Evolutionary conservation across 1,284 basidiomycete genomes (phyloP).

Genomic region (Ustilago bromivora): DNA sequence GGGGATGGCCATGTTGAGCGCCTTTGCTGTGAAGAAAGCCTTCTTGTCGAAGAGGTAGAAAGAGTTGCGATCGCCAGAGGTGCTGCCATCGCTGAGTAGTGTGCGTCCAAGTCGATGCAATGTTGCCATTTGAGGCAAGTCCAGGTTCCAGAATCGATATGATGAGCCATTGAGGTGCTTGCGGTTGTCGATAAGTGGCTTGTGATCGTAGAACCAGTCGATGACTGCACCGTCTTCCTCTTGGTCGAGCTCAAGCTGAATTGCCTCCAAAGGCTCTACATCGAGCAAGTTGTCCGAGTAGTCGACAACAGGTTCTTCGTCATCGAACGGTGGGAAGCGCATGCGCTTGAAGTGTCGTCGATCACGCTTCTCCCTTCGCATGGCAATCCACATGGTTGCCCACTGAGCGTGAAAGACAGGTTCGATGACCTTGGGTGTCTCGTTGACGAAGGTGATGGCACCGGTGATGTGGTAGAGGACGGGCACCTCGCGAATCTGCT

Average conservation of each 20-base stretch:
- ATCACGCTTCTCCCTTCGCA: slow-evolving; percentile 98
- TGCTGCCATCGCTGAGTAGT: slow-evolving; percentile 85
- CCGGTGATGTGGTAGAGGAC: slow-evolving; percentile 82
- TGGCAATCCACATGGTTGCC: slow-evolving; percentile 99
- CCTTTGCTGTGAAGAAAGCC: slow-evolving; percentile 96
- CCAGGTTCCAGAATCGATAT: slow-evolving; percentile 92
- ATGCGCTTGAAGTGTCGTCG: slow-evolving; percentile 99
- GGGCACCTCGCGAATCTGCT: slow-evolving; percentile 73
- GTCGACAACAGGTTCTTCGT: slow-evolving; percentile 82
- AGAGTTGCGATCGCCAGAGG: slow-evolving; percentile 83
- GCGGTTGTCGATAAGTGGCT: slow-evolving; percentile 86
- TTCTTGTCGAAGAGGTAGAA: slow-evolving; percentile 96
- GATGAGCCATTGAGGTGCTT: slow-evolving; percentile 87
- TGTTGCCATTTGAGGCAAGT: slow-evolving; percentile 94
- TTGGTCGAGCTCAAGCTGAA: slow-evolving; percentile 93
- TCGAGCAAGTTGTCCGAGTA: slow-evolving; percentile 90
- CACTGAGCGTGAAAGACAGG: slow-evolving; percentile 99
- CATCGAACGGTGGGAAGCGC: slow-evolving; percentile 99
- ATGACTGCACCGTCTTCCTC: slow-evolving; percentile 94
- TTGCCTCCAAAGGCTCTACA: slow-evolving; percentile 96
- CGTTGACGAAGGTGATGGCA: slow-evolving; percentile 99
- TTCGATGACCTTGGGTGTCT: slow-evolving; percentile 94
- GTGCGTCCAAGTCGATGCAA: slow-evolving; percentile 94
- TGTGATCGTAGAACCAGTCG: slow-evolving; percentile 99
- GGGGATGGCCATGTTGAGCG: slow-evolving; percentile 95